Evolutionary conservation across 163 green algal species (phyloP).

Genomic region (Scenedesmus sp.): DNA sequence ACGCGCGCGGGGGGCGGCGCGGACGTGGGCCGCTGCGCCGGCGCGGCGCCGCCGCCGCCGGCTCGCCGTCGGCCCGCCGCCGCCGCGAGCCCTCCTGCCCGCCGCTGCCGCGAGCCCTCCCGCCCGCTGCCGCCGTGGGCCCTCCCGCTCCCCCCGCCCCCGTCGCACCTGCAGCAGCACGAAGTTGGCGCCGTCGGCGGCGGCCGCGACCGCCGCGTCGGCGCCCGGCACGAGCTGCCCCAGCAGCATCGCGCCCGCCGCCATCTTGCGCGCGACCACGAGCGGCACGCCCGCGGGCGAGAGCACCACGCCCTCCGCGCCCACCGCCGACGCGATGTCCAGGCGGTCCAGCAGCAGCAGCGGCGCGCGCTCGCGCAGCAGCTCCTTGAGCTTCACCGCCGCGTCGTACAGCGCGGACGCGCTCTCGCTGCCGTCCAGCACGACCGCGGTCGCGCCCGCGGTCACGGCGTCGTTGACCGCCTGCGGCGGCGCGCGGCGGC

Average conservation of each 20-base stretch:
- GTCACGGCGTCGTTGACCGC: conserved; percentile 57
- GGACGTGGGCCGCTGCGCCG: no score
- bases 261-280: conserved; percentile 84
- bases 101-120: no score
- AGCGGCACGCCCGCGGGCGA: conserved; percentile 81
- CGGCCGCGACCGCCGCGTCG: conserved; percentile 69
- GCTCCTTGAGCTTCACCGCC: conserved; percentile 72
- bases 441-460: conserved; percentile 75
- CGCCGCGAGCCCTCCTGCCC: no score
- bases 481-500: no score
- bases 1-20: background rate
- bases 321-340: conserved; percentile 89
- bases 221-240: conserved; percentile 64
- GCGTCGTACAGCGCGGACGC: conserved; percentile 81
- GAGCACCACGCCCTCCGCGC: conserved; percentile 91
- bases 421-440: conserved; percentile 57
- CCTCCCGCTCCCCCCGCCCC: no score
- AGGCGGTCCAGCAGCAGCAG: conserved; percentile 89
- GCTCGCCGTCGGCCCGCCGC: no score
- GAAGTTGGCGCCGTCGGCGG: conserved; percentile 89
- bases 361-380: conserved; percentile 77
- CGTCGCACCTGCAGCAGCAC: conserved; percentile 81
- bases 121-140: no score
- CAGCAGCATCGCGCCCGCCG: conserved; percentile 70
- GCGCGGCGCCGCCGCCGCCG: no score